A percentile compares a stretch with the other conserved stretches of the same genome.
phyloP scores from a whole-genome alignment of 176 grass and related monocot species.

The Phyllostachys edulis region DNA sequence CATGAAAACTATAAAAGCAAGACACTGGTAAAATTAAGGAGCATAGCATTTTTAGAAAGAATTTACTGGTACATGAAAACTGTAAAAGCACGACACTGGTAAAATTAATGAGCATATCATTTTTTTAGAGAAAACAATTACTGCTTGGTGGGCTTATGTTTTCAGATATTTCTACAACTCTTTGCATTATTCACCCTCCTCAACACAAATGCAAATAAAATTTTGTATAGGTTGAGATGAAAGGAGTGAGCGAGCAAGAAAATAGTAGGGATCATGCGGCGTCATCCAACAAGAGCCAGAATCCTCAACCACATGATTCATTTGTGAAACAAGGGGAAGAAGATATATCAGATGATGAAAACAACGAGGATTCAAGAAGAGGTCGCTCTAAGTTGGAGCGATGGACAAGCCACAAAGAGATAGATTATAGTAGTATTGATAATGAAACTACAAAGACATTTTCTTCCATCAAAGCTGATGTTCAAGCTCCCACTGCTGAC shows the following conservation, averaged over 20 bases:
- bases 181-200: slow-evolving; percentile 23
- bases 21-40: not conserved
- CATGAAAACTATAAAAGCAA: not conserved
- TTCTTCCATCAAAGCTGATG: slow-evolving; percentile 45
- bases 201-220: slow-evolving; percentile 23
- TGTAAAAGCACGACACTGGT: not conserved
- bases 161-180: slow-evolving; percentile 5
- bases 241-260: slow-evolving; percentile 52
- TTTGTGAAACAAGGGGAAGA: slow-evolving; percentile 59
- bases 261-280: slow-evolving; percentile 42
- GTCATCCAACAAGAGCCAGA: slow-evolving; percentile 49
- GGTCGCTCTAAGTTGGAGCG: slow-evolving; percentile 96
- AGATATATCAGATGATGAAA: slow-evolving; percentile 80
- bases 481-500: slow-evolving; percentile 39
- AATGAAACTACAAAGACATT: slow-evolving; percentile 33
- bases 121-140: not conserved
- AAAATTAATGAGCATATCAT: not conserved
- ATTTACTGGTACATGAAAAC: slow-evolving; percentile 11
- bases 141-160: slow-evolving; percentile 6
- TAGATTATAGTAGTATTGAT: slow-evolving; percentile 61
- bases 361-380: slow-evolving; percentile 66
- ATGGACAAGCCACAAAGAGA: slow-evolving; percentile 95
- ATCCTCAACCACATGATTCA: slow-evolving; percentile 44
- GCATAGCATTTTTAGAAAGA: not conserved
- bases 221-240: slow-evolving; percentile 49